Base-by-base conservation (phyloP, 2,329 filamentous ascomycete species). In the Dactylonectria macrodidyma region DNA sequence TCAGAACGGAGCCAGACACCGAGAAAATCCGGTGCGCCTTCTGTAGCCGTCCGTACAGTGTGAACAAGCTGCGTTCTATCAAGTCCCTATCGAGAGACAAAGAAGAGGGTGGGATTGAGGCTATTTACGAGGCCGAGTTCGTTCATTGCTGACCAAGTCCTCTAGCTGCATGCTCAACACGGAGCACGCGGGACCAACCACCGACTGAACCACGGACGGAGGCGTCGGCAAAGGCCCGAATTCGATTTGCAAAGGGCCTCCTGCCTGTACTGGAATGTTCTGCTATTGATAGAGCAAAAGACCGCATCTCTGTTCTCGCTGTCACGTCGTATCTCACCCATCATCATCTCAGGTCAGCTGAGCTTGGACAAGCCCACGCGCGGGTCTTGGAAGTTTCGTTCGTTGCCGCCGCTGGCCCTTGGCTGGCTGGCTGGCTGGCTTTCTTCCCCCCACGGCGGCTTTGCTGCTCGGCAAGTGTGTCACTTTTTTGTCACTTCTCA, bases 161-260 rank as follows among this genome's bases (percentile, higher is more conserved):
- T 33, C 48, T 33, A 26, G 44, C 62, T 48, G 50, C 52, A 33
- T n/a, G 26, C 10, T 55, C 55, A 14, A 30, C 52, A 50, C 59
- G 19, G 51, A 54, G n/a, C 22, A 48, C 48, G 30, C n/a, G 44
- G 47, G 41, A 24, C 56, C 56, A 38, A 36, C 56, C 56, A 34
- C 5, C 33, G 26, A 34, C 44, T 41, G 38, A 24, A 11, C 56
- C 41, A 34, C 56, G 46, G n/a, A 26, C 46, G 38, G 62, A 65
- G 62, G 57, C 44, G 57, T 67, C 34, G 52, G 44, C 61, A 67
- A 64, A 67, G 65, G 65, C 48, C 56, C 60, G 56, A 67, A 58
- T 62, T 33, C 34, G 10, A 22, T 5, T 34, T 47, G 26, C 26
- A 30, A 24, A 36, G 22, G 34, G 14, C 50, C 16, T 38, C 50